Conservation (phyloP, 768 basidiomycete genomes). For the Leccinellum rugosiceps region DNA sequence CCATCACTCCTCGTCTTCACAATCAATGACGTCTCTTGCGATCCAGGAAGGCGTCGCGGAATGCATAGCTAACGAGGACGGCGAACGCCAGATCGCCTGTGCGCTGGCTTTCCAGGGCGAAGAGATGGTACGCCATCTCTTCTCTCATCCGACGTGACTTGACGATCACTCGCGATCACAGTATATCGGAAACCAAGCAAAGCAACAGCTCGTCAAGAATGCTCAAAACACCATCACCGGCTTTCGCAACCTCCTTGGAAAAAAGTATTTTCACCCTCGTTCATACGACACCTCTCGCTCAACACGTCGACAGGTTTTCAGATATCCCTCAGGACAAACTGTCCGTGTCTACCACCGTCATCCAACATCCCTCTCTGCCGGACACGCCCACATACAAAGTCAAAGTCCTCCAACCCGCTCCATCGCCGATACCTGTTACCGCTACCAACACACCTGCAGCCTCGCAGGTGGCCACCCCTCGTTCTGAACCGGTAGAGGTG, state of each 20-base stretch:
- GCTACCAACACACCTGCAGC: constrained; percentile 58
- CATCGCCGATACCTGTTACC: constrained; percentile 60
- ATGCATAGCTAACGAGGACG: constrained; percentile 98
- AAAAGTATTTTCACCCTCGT: constrained; percentile 60
- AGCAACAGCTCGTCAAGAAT: constrained; percentile 93
- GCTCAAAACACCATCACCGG: constrained; percentile 90
- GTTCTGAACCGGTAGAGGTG: constrained; percentile 62
- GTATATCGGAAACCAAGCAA: constrained; percentile 97
- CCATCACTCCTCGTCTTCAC: not conserved
- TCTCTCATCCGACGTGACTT: not conserved
- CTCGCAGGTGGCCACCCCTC: constrained; percentile 67
- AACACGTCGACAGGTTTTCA: constrained; percentile 59
- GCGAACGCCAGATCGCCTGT: constrained; percentile 96
- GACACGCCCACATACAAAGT: constrained; percentile 85
- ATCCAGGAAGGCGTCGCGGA: constrained; percentile 83
- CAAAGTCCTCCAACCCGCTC: constrained; percentile 73
- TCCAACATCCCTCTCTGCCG: constrained; percentile 68
- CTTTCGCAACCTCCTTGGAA: constrained; percentile 90
- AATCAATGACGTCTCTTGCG: not conserved
- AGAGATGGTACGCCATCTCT: constrained; percentile 64
- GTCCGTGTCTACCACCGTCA: constrained; percentile 62
- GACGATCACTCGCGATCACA: constrained; percentile 32
- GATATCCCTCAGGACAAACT: constrained; percentile 57
- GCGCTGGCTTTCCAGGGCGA: constrained; percentile 90
- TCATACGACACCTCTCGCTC: not conserved